Evolutionary conservation across 2,329 filamentous ascomycete genomes (phyloP).

Genomic region (Penicillium occitanis): DNA sequence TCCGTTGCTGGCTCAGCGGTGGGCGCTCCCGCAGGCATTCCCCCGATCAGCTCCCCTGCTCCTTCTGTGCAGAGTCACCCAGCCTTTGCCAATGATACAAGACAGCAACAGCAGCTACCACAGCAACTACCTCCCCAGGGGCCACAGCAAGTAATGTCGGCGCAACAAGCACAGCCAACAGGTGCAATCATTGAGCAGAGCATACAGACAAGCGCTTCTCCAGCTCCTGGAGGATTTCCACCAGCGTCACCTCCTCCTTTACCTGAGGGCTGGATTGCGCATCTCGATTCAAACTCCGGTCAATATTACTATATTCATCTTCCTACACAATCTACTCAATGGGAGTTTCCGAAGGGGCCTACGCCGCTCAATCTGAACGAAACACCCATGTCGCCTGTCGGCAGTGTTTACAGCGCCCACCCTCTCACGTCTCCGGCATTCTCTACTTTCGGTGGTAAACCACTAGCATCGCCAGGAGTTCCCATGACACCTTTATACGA

Average conservation of each 20-base stretch:
- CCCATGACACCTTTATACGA: slow-evolving; percentile 82
- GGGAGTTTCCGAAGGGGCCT: slow-evolving; percentile 97
- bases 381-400: slow-evolving; percentile 77
- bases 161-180: slow-evolving; percentile 38
- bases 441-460: slow-evolving; percentile 50
- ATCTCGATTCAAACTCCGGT: slow-evolving; percentile 90
- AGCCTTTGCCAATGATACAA: slow-evolving; percentile 83
- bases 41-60: slow-evolving; percentile 21
- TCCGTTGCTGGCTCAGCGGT: slow-evolving; percentile 25
- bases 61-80: slow-evolving; percentile 64
- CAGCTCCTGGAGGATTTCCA: slow-evolving; percentile 50
- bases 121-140: background rate
- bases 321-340: slow-evolving; percentile 91
- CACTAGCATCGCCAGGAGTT: slow-evolving; percentile 75
- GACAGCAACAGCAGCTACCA: slow-evolving; percentile 49
- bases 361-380: slow-evolving; percentile 83
- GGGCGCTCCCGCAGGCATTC: slow-evolving; percentile 23
- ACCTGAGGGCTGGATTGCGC: slow-evolving; percentile 97
- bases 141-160: slow-evolving; percentile 27
- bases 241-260: slow-evolving; percentile 86
- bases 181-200: slow-evolving; percentile 29
- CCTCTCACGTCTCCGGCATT: slow-evolving; percentile 69
- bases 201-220: slow-evolving; percentile 32
- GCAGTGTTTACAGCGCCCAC: slow-evolving; percentile 70
- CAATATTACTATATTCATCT: slow-evolving; percentile 99